Evolutionary conservation across 148 eudicot genomes (phyloP), one percentile per base, ranked within the genome.

Genomic region (Fallopia convolvulus): DNA sequence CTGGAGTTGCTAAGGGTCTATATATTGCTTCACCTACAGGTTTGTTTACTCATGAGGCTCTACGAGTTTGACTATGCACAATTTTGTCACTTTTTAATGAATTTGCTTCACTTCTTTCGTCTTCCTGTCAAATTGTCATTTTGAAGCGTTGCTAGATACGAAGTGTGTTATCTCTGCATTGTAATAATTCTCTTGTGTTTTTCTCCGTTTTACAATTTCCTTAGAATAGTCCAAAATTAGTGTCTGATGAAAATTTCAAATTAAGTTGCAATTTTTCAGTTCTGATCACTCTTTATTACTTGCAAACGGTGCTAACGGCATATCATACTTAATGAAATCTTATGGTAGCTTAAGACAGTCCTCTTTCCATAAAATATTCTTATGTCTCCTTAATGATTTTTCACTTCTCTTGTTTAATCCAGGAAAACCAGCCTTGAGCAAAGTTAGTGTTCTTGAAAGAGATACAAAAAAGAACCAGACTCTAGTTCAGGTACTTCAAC

Each of bases 361-460:
- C 26, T 58, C 33, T 58, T 58, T 58, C 12, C 23, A 53, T 53
- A 17, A 17, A 53, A 58, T 6, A 20, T 58, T 58, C 15, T 18
- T 9, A 3, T 2, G 11, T 61, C 30, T 4, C 21, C 5, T 30
- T 61, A 1, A 2, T 55, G 23, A 17, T 66, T 72, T 56, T 76
- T 17, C 20, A 80, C 23, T 42, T 47, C 44, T 53, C 15, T 52
- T 1, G 33, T 82, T 39, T 55, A 26, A 36, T 72, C 15, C 79
- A 94, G 99, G 99, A 79, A 94, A 94, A 87, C 89, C 93, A 40
- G 92, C 99, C 63, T 75, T 92, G 84, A 94, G 99, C 91, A 94
- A 85, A 87, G 92, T 92, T 72, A 46, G 55, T 58, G 90, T 94
- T 80, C 88, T 94, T 74, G 90, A 88, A 84, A 88, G 96, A 84